Evolutionary conservation across 306 rosid genomes (phyloP).

Genomic region (Castanospermum australe): DNA sequence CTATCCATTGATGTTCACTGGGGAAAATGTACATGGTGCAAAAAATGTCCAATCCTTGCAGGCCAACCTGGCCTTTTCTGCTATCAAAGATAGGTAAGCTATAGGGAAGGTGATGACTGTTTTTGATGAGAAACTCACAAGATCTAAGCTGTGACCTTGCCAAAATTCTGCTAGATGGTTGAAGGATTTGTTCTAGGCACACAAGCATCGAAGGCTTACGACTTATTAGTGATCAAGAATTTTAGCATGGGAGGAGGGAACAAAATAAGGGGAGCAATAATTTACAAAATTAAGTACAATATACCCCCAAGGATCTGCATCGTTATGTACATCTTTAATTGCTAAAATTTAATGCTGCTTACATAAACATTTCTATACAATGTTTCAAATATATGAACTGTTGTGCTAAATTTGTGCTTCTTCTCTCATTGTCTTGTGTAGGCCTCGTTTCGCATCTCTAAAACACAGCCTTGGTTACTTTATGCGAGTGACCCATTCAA

Average conservation of each 20-base stretch:
- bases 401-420: neutral
- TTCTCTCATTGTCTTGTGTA: neutral
- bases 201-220: neutral
- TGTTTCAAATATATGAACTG: too few relatives aligned
- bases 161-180: conserved; percentile 25
- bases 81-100: conserved; percentile 77
- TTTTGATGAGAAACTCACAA: conserved; percentile 49
- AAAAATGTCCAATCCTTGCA: conserved; percentile 44
- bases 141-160: conserved; percentile 61
- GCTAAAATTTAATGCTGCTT: neutral
- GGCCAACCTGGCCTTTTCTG: conserved; percentile 88
- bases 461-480: too few relatives aligned
- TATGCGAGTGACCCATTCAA: neutral
- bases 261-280: conserved; percentile 4
- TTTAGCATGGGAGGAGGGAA: neutral
- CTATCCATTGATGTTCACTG: neutral
- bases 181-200: neutral
- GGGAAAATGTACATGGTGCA: neutral
- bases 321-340: neutral
- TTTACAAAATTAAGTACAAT: neutral
- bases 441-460: neutral
- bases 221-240: neutral
- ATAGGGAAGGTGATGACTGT: conserved; percentile 88
- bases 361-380: neutral
- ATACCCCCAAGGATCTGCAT: neutral